Evolutionary conservation across 345 rosid species (phyloP).

Genomic region (Durio zibethinus): DNA sequence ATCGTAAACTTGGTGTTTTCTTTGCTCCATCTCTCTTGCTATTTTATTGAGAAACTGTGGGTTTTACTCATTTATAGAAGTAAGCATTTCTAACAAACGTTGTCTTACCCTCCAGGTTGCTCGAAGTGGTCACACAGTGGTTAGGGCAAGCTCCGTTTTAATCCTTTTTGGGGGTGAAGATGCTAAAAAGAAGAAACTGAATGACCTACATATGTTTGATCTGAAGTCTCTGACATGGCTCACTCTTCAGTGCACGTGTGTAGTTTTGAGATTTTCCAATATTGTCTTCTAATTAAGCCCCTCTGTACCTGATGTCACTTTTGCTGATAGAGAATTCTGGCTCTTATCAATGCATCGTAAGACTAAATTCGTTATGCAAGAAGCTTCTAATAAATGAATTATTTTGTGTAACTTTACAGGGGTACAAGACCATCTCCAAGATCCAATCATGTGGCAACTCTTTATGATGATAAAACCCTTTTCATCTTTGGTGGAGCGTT

Average conservation of each 20-base stretch:
- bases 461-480: constrained; percentile 75
- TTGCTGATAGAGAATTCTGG: constrained; percentile 4
- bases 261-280: constrained; percentile 10
- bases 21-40: background rate
- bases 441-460: constrained; percentile 82
- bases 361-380: background rate
- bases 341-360: background rate
- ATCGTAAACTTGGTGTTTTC: background rate
- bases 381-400: constrained; percentile 2
- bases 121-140: constrained; percentile 89
- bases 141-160: constrained; percentile 72
- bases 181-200: constrained; percentile 80
- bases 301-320: background rate
- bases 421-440: constrained; percentile 91
- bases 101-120: constrained; percentile 54
- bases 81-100: constrained; percentile 6
- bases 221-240: constrained; percentile 94
- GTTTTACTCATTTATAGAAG: background rate
- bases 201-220: constrained; percentile 95
- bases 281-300: background rate
- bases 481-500: constrained; percentile 83
- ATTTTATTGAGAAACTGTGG: background rate
- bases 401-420: constrained; percentile 32
- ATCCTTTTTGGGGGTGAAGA: constrained; percentile 95
- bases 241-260: constrained; percentile 95